These are phyloP conservation scores for Stagonosporopsis tanaceti DNA, from an alignment of 2,329 filamentous ascomycete genomes.

Conservation along the genomic window DNA sequence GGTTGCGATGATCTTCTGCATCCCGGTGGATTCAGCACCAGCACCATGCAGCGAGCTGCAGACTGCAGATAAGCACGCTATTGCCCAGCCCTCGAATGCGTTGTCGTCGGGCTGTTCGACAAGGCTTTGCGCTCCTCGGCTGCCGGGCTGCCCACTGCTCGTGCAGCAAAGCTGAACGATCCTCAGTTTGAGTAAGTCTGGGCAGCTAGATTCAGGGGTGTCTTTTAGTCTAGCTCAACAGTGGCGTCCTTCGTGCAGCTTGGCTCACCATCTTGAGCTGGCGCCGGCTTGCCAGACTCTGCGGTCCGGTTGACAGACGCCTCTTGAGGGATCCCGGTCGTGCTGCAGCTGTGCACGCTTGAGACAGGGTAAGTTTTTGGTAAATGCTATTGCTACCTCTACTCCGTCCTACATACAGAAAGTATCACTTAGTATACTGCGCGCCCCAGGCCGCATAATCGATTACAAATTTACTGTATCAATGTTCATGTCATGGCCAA, in stretches of 20 bases:
- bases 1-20: not conserved
- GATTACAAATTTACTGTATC: conserved; percentile 20
- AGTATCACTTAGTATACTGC: conserved; percentile 8
- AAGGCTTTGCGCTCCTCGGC: conserved; percentile 9
- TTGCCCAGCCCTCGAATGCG: conserved; percentile 9
- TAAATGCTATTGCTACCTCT: conserved; percentile 12
- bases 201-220: conserved; percentile 13
- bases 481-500: conserved; percentile 20
- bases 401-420: conserved; percentile 17
- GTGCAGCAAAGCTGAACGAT: conserved; percentile 9
- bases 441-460: conserved; percentile 19
- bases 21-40: not conserved
- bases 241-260: conserved; percentile 11
- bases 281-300: not conserved
- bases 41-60: not conserved
- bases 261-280: conserved; percentile 1
- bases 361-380: not conserved
- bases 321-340: not conserved
- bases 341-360: not conserved
- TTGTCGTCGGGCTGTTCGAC: conserved; percentile 1
- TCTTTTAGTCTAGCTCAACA: conserved; percentile 12
- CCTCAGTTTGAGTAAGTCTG: conserved; percentile 4
- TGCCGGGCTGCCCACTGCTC: conserved; percentile 8
- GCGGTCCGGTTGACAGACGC: conserved; percentile 1
- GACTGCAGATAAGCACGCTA: conserved; percentile 13